A percentile compares a stretch with the other conserved stretches of the same genome.
These are phyloP conservation scores for Hypoxylon intermedium DNA, from an alignment of 495 filamentous ascomycete genomes.

Conservation along the genomic window DNA sequence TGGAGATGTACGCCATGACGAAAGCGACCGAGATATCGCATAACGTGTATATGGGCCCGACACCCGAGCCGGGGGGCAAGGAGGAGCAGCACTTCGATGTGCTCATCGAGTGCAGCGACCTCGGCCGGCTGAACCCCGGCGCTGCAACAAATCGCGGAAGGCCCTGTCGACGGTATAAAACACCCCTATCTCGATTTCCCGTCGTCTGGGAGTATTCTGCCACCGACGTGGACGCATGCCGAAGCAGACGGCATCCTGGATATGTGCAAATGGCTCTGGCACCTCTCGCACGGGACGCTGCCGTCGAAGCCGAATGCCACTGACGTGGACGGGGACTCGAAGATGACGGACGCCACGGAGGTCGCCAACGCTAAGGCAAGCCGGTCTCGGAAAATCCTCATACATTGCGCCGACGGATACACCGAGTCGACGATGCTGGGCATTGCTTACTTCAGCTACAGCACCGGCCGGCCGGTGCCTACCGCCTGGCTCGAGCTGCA, in stretches of 20 bases:
- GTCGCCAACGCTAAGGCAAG: constrained; percentile 40
- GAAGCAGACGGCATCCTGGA: constrained; percentile 85
- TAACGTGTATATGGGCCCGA: constrained; percentile 92
- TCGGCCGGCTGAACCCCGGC: constrained; percentile 71
- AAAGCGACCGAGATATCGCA: constrained; percentile 82
- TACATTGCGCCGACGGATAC: constrained; percentile 95
- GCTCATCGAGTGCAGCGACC: constrained; percentile 84
- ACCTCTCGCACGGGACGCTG: constrained; percentile 67
- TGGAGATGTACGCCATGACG: constrained; percentile 94
- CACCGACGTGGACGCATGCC: constrained; percentile 76
- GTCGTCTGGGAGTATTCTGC: constrained; percentile 86
- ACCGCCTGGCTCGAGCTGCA: constrained; percentile 89
- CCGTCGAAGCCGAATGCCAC: constrained; percentile 48
- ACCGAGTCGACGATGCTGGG: constrained; percentile 89
- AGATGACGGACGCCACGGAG: constrained; percentile 40
- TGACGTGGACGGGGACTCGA: constrained; percentile 52
- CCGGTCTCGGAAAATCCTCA: constrained; percentile 69
- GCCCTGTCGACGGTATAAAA: constrained; percentile 44
- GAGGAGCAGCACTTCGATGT: constrained; percentile 67
- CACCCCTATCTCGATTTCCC: constrained; percentile 80
- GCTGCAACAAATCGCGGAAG: constrained; percentile 53
- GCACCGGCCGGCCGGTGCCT: constrained; percentile 78
- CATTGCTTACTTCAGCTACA: constrained; percentile 90
- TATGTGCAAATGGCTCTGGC: constrained; percentile 88
- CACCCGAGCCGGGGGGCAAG: constrained; percentile 68